phyloP scores from a whole-genome alignment of 768 basidiomycete genomes.

The Serpula lacrymans region DNA sequence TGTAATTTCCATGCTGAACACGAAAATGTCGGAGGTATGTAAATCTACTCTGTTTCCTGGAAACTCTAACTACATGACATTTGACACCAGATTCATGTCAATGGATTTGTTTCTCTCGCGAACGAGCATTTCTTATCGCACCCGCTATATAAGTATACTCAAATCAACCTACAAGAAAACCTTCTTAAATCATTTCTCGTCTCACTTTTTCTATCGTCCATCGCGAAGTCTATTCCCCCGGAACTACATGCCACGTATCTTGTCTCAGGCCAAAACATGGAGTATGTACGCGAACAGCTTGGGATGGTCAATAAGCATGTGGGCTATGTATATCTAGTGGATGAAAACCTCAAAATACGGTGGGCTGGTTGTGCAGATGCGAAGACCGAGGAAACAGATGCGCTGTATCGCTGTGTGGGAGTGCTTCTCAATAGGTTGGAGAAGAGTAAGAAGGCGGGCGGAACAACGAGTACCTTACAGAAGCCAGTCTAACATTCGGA shows the following conservation, averaged over 20 bases:
- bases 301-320: slow-evolving; percentile 88
- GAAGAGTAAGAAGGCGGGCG: slow-evolving; percentile 15
- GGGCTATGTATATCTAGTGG: slow-evolving; percentile 90
- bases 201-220: slow-evolving; percentile 72
- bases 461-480: too few relatives aligned
- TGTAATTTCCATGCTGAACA: slow-evolving; percentile 78
- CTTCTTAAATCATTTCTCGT: slow-evolving; percentile 88
- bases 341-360: slow-evolving; percentile 77
- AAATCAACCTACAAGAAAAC: slow-evolving; percentile 95
- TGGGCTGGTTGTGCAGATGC: slow-evolving; percentile 94
- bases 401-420: slow-evolving; percentile 64
- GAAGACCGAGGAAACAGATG: slow-evolving; percentile 63
- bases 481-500: too few relatives aligned
- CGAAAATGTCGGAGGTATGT: slow-evolving; percentile 82
- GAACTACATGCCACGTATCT: slow-evolving; percentile 70
- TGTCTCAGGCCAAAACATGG: slow-evolving; percentile 80
- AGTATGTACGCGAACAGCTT: slow-evolving; percentile 78
- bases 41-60: neutral
- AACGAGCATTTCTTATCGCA: slow-evolving; percentile 48
- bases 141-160: slow-evolving; percentile 67
- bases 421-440: slow-evolving; percentile 63
- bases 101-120: slow-evolving; percentile 63
- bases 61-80: slow-evolving; percentile 1
- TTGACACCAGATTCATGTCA: slow-evolving; percentile 72
- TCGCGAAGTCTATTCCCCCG: slow-evolving; percentile 63